Conservation (phyloP, 345 rosid species). For the Eucalyptus cladocalyx region DNA sequence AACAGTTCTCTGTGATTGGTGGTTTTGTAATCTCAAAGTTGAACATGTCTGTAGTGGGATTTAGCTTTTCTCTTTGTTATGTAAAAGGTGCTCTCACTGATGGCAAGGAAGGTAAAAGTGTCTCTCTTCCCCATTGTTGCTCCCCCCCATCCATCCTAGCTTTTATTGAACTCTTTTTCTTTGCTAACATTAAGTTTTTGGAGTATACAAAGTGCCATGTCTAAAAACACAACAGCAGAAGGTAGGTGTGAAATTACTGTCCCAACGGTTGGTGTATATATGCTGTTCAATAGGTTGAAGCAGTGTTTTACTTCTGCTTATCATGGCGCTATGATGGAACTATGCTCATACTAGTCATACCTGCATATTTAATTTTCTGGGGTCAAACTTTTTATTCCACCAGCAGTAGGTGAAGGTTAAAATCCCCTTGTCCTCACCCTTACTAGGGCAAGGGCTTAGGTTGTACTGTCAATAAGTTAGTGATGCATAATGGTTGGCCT, state of each 20-base stretch:
- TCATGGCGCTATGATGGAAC: background rate
- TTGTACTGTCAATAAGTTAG: background rate
- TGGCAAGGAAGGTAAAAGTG: background rate
- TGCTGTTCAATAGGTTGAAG: background rate
- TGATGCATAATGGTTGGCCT: background rate
- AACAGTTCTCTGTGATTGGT: background rate
- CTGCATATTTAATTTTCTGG: background rate
- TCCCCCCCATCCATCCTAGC: background rate
- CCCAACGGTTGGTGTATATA: background rate
- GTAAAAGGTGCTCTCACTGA: background rate
- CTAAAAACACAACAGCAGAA: background rate
- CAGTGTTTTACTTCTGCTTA: background rate
- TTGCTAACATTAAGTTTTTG: background rate
- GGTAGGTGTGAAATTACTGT: background rate
- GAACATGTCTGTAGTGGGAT: background rate
- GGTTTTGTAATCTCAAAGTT: background rate
- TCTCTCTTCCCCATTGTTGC: background rate
- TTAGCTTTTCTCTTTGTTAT: background rate
- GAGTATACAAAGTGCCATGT: background rate
- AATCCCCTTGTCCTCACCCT: background rate
- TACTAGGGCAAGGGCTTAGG: background rate
- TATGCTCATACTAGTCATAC: background rate
- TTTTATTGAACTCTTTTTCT: background rate
- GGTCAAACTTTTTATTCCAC: background rate
- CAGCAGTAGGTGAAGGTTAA: background rate